A percentile compares a stretch with the other conserved stretches of the same genome.
These are phyloP conservation scores for Fusarium sarcochroum DNA, from an alignment of 2,329 filamentous ascomycete genomes.

Conservation along the genomic window DNA sequence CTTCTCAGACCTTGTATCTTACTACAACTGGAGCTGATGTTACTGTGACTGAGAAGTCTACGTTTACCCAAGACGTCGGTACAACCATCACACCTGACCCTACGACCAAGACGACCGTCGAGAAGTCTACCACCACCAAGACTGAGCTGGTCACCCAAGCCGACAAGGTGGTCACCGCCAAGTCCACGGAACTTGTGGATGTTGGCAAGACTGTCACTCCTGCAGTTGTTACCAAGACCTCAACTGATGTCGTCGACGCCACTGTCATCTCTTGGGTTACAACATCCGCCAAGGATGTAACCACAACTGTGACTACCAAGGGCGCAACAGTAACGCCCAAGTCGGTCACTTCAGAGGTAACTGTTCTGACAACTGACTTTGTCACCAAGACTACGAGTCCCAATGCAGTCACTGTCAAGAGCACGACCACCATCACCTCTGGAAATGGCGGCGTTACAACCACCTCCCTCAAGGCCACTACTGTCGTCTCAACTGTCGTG, in stretches of 20 bases:
- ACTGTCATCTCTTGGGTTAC: conserved; percentile 39
- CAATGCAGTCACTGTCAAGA: conserved; percentile 40
- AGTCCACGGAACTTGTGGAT: conserved; percentile 47
- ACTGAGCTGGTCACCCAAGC: conserved; percentile 29
- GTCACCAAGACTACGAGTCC: conserved; percentile 37
- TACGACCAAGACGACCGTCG: conserved; percentile 28
- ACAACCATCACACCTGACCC: conserved; percentile 42
- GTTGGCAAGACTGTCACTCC: conserved; percentile 53
- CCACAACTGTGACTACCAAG: conserved; percentile 29
- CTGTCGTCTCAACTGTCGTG: conserved; percentile 36
- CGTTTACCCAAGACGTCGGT: conserved; percentile 32
- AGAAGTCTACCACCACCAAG: conserved; percentile 38
- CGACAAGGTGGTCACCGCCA: conserved; percentile 48
- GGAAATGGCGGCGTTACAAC: conserved; percentile 40
- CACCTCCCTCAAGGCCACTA: conserved; percentile 43
- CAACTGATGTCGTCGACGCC: conserved; percentile 29
- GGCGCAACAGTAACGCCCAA: conserved; percentile 45
- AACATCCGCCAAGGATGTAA: conserved; percentile 30
- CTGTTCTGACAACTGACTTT: conserved; percentile 27
- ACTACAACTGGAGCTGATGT: conserved; percentile 31
- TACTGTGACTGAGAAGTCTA: conserved; percentile 35
- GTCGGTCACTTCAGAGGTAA: conserved; percentile 33
- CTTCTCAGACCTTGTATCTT: conserved; percentile 33
- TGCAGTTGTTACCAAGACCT: conserved; percentile 41
- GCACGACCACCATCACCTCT: conserved; percentile 36